Conservation (phyloP, 495 filamentous ascomycete species). For the Talaromyces stipitatus region DNA sequence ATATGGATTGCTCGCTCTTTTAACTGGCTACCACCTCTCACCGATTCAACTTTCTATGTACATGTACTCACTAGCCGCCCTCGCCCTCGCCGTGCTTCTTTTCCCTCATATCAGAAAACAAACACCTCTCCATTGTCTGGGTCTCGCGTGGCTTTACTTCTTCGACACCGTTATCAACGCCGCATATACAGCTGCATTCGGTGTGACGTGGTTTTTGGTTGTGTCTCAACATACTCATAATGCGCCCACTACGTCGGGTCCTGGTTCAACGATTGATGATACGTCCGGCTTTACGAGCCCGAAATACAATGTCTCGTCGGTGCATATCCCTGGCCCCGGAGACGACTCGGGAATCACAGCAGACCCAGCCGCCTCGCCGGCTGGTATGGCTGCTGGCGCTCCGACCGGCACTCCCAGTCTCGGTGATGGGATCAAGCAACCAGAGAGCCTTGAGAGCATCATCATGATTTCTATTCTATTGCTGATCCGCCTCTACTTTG, state of each 20-base stretch:
- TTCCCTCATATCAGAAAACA: conserved; percentile 64
- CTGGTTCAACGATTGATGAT: conserved; percentile 49
- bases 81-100: conserved; percentile 53
- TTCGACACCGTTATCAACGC: conserved; percentile 72
- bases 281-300: conserved; percentile 64
- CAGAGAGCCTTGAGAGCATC: conserved; percentile 69
- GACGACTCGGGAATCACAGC: conserved; percentile 30
- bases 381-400: conserved; percentile 25
- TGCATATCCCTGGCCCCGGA: conserved; percentile 35
- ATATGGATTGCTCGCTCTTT: conserved; percentile 79
- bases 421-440: conserved; percentile 48
- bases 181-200: conserved; percentile 71
- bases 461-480: conserved; percentile 64
- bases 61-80: conserved; percentile 67
- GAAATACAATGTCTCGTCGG: conserved; percentile 50
- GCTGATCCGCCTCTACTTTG: conserved; percentile 66
- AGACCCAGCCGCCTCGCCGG: conserved; percentile 44
- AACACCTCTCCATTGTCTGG: conserved; percentile 58
- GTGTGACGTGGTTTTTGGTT: conserved; percentile 73
- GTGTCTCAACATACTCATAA: conserved; percentile 48
- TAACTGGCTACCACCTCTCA: conserved; percentile 64
- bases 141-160: conserved; percentile 70
- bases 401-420: conserved; percentile 17
- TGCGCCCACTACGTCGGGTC: conserved; percentile 25
- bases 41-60: conserved; percentile 71